Conservation (phyloP, 2,329 filamentous ascomycete species). For the Emergomyces africanus region DNA sequence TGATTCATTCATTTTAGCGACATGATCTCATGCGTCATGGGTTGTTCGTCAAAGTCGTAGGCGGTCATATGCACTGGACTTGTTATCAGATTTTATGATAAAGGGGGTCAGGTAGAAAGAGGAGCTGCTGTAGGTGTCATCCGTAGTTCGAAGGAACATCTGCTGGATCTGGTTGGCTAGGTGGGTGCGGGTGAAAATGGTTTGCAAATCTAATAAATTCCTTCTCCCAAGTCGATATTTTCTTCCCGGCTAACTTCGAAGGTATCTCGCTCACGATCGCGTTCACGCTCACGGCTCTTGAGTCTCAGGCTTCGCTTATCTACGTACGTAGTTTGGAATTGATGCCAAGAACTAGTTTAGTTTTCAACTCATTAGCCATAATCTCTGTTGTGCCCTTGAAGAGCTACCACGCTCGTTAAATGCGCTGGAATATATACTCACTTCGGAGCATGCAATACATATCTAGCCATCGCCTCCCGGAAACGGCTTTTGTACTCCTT, state of each 20-base stretch:
- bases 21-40: neutral
- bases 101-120: too few relatives aligned
- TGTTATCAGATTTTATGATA: neutral
- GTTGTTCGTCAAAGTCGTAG: neutral
- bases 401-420: neutral
- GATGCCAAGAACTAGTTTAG: conserved; percentile 10
- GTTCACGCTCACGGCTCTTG: conserved; percentile 1
- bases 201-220: neutral
- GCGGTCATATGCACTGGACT: neutral
- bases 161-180: neutral
- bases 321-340: conserved; percentile 7
- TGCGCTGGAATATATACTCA: conserved; percentile 15
- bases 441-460: conserved; percentile 42
- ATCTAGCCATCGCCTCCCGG: conserved; percentile 90
- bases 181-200: neutral
- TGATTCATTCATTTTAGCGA: neutral
- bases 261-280: conserved; percentile 3
- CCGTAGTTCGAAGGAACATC: neutral
- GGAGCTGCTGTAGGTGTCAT: neutral
- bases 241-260: neutral
- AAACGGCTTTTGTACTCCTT: conserved; percentile 97
- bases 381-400: neutral
- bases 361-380: neutral
- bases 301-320: conserved; percentile 1
- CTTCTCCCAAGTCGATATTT: neutral